Evolutionary conservation across 176 grass and related monocot genomes (phyloP).

Genomic region (Calamus simplicifolius): DNA sequence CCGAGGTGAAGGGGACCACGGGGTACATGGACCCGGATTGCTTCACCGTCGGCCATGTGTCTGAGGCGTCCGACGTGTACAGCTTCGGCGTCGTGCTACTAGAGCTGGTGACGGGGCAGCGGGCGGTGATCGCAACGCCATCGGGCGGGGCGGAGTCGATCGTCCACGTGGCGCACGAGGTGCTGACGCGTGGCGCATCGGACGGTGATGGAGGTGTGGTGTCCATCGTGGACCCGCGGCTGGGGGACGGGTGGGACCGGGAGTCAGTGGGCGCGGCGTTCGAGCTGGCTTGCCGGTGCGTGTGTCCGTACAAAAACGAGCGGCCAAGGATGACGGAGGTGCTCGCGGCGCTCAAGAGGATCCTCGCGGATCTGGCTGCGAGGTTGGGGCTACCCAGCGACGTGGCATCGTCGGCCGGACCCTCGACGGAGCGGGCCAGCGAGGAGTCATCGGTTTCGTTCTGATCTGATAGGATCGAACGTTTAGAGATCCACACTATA

Average conservation of each 20-base stretch:
- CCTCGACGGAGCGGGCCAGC: neutral
- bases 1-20: conserved; percentile 53
- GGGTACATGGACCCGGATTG: conserved; percentile 76
- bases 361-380: conserved; percentile 28
- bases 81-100: conserved; percentile 43
- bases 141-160: conserved; percentile 55
- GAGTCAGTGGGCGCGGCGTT: conserved; percentile 36
- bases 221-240: conserved; percentile 42
- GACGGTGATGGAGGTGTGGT: conserved; percentile 2
- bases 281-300: conserved; percentile 41
- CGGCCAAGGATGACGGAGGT: conserved; percentile 51
- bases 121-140: conserved; percentile 51
- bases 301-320: conserved; percentile 49
- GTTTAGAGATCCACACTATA: no score
- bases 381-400: neutral
- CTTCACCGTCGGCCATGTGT: conserved; percentile 42
- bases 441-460: neutral
- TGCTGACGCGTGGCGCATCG: neutral
- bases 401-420: neutral
- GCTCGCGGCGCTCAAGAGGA: conserved; percentile 28
- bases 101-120: conserved; percentile 41
- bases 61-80: conserved; percentile 45
- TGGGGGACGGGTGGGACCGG: conserved; percentile 39
- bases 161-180: conserved; percentile 36
- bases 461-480: no score